Evolutionary conservation across 192 early-diverging fungal genomes (phyloP), one percentile per base, ranked within the genome.

Genomic region (Backusella morwellensis): DNA sequence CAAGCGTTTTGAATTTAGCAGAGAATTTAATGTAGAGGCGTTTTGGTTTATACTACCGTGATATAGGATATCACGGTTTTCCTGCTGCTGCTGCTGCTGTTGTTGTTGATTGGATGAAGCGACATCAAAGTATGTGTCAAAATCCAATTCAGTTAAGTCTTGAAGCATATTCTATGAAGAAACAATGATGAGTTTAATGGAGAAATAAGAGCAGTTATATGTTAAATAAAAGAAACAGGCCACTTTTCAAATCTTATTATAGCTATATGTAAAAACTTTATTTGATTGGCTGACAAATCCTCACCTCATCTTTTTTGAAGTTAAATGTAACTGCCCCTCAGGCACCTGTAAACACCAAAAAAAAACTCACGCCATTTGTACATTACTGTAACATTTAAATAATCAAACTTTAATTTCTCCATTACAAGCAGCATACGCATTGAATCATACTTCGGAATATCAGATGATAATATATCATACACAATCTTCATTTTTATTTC

Each of bases 91-190:
- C 1, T 2, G 42, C 4, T 73, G 72, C 3, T 19, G 21, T 71
- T 8, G 40, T 47, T 6, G 8, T 17, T 73, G 72, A 29, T 75
- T 23, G 59, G 23, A 44, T 21, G 74, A 75, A 12, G 63, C 15
- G 19, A 75, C 74, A 44, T 75, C 74, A 41, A 68, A 66, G 35
- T 75, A 75, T 19, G 66, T 44, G 38, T 75, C 74, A 35, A 75
- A 75, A 34, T 68, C 74, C 66, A 68, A 67, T 9, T 67, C 74
- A 36, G 73, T 29, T 68, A 75, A 71, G 35, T 71, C 70, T 71
- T 71, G 70, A 42, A 71, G 70, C 70, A 71, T 70, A 70, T 70
- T 71, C 54, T 69, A 69, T 38, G n/a, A 38, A 69, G n/a, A 41
- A 38, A 35, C 9, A 69, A 69, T 38, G 36, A 69, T 41, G 68